These are phyloP conservation scores for Podaxis sp. DNA, from an alignment of 768 basidiomycete genomes.

Conservation along the genomic window DNA sequence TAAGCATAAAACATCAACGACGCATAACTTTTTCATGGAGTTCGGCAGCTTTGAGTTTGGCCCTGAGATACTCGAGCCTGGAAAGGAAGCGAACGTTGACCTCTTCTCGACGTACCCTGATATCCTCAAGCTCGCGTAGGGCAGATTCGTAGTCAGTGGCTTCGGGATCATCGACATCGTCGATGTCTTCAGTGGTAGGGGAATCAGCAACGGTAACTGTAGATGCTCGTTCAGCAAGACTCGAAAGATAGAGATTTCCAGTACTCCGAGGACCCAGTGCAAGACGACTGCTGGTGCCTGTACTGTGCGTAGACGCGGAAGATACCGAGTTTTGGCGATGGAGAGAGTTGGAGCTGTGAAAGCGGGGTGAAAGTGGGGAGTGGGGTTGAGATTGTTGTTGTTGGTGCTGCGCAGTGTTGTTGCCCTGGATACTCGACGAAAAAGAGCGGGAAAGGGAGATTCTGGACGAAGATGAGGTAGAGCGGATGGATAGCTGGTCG, in stretches of 20 bases:
- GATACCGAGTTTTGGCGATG: slow-evolving; percentile 46
- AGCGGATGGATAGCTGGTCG: slow-evolving; percentile 39
- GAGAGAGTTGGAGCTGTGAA: slow-evolving; percentile 23
- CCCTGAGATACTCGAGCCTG: slow-evolving; percentile 70
- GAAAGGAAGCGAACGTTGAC: slow-evolving; percentile 65
- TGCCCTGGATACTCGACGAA: slow-evolving; percentile 10
- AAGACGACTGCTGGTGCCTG: slow-evolving; percentile 7
- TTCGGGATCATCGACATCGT: slow-evolving; percentile 33
- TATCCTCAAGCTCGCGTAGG: slow-evolving; percentile 45
- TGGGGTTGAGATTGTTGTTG: slow-evolving; percentile 9
- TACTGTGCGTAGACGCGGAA: slow-evolving; percentile 49
- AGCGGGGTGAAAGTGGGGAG: slow-evolving; percentile 26
- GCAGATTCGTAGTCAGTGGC: slow-evolving; percentile 11
- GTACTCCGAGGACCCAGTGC: slow-evolving; percentile 34
- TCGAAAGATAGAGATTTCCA: slow-evolving; percentile 35
- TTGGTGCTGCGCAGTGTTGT: too few relatives aligned
- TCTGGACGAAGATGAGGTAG: slow-evolving; percentile 32
- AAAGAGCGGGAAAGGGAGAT: slow-evolving; percentile 39
- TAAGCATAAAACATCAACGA: slow-evolving; percentile 20
- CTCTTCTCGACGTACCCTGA: slow-evolving; percentile 60
- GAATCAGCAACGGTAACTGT: slow-evolving; percentile 15
- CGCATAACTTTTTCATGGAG: slow-evolving; percentile 46
- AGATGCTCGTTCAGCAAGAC: slow-evolving; percentile 17
- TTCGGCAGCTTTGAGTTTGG: slow-evolving; percentile 73
- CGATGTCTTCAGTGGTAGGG: slow-evolving; percentile 12